A percentile compares a stretch with the other conserved stretches of the same genome.
Evolutionary conservation across 495 filamentous ascomycete species (phyloP).

Genomic region (Neurospora tetraspora): DNA sequence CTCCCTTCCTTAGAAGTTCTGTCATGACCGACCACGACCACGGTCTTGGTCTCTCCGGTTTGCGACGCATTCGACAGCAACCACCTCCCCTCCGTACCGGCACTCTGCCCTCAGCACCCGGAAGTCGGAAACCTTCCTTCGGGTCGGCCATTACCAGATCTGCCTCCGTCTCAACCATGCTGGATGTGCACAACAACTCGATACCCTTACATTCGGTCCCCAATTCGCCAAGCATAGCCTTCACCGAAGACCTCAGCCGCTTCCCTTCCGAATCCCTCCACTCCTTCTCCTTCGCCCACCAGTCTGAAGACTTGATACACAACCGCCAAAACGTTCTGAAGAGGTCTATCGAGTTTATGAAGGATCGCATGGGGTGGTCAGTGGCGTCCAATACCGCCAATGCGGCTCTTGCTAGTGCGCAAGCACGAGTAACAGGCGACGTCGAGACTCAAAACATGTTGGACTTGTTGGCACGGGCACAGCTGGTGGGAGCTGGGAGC

Average conservation of each 20-base stretch:
- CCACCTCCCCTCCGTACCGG: constrained; percentile 52
- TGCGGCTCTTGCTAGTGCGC: constrained; percentile 56
- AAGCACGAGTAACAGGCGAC: constrained; percentile 73
- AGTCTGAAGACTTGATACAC: constrained; percentile 83
- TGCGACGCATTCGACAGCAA: constrained; percentile 87
- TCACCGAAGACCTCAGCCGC: constrained; percentile 78
- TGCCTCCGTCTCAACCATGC: constrained; percentile 49
- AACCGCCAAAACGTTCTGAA: constrained; percentile 90
- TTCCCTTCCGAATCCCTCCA: constrained; percentile 96
- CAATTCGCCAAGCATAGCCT: constrained; percentile 48
- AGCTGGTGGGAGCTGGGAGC: constrained; percentile 54
- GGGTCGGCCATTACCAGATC: constrained; percentile 44
- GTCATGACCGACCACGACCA: constrained; percentile 50
- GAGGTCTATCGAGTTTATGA: constrained; percentile 94
- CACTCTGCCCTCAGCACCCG: constrained; percentile 45
- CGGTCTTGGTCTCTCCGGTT: constrained; percentile 57
- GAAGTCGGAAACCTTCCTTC: constrained; percentile 54
- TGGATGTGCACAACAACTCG: constrained; percentile 27
- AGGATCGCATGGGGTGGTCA: constrained; percentile 80
- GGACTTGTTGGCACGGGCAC: constrained; percentile 71
- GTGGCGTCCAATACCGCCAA: constrained; percentile 28
- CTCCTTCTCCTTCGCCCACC: constrained; percentile 96
- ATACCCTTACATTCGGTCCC: constrained; percentile 46
- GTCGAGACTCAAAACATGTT: constrained; percentile 84
- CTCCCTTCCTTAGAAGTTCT: constrained; percentile 29